Evolutionary conservation across 148 eudicot species (phyloP), one percentile per base, ranked within the genome.

Genomic region (Diospyros kaki): DNA sequence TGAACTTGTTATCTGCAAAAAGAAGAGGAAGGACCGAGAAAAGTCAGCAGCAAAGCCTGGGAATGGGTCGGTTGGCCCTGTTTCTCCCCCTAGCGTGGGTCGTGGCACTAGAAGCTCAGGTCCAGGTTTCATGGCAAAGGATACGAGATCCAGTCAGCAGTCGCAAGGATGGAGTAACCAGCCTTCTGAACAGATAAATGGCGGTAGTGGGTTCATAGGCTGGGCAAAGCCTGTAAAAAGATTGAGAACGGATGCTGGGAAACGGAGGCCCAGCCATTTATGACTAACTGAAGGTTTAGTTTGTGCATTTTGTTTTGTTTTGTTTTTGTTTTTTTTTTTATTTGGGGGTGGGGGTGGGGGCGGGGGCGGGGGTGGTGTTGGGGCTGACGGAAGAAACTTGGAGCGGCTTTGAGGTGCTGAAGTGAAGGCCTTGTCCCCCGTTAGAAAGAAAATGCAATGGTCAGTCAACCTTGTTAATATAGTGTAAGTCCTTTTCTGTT

Each of bases 221-320:
- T 94, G 97, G 98, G 92, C 93, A 7, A 90, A 91, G 65, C 97
- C 92, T n/a, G 98, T 94, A 38, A 94, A 91, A 85, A 82, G 89
- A 73, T 69, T 86, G 85, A 89, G 98, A 84, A 90, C 97, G 5
- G 98, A 87, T 82, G 82, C 90, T 12, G 97, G 90, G 61, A 94
- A 83, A 75, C 82, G 97, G 79, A 81, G 97, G 40, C 95, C 95
- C 15, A 94, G 96, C 81, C 89, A 90, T 78, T 79, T 88, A 64
- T 94, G 86, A 88, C 59, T 3, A 28, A 50, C 41, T 69, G 40
- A 56, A 51, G 66, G 59, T 63, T 83, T 68, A 28, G 28, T 28
- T 28, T 28, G 28, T 28, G 28, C 28, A 28, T 28, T 28, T 28
- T 28, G 28, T 28, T 28, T 28, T 28, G 28, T 28, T 28, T 28